These are phyloP conservation scores for bread wheat (Triticum aestivum) DNA, from an alignment of 176 grass and related monocot genomes.

Conservation along the genomic window IWGSC_CS_RefSeq_v2.1 NC_057808.1:240947829-240948328, in stretches of 20 bases:
- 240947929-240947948: neutral
- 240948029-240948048: constrained; percentile 45
- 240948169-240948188: neutral
- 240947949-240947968: neutral
- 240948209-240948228: neutral
- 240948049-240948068: constrained; percentile 24
- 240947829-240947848: constrained; percentile 6
- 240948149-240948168: neutral
- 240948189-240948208: neutral
- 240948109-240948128: neutral
- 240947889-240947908: neutral
- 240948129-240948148: neutral
- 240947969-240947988: constrained; percentile 31
- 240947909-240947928: neutral
- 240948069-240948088: constrained; percentile 33
- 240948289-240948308: neutral
- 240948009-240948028: constrained; percentile 28
- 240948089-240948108: neutral
- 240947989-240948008: constrained; percentile 15
- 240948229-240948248: neutral
- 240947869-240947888: neutral
- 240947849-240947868: neutral
- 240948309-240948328: neutral
- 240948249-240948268: constrained; percentile 14
- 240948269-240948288: neutral